Evolutionary conservation across 179 eudicot species (phyloP).

Genomic region (Camellia oleifera): DNA sequence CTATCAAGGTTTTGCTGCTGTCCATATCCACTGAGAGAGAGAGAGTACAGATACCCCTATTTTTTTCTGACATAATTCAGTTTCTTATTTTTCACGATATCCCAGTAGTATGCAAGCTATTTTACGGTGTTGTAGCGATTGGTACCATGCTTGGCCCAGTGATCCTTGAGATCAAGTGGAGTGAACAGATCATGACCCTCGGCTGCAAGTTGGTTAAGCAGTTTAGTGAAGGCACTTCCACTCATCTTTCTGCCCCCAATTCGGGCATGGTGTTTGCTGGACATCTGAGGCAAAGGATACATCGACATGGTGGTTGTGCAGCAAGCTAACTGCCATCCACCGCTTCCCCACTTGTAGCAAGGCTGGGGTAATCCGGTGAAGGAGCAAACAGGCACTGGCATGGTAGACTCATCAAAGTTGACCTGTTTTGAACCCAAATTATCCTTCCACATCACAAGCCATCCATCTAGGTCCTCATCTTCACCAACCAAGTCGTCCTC

Average conservation of each 20-base stretch:
- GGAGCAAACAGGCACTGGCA: slow-evolving; percentile 83
- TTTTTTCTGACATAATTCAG: neutral
- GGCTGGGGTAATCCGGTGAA: slow-evolving; percentile 78
- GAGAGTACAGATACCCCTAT: neutral
- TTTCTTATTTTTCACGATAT: neutral
- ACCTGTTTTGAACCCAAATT: slow-evolving; percentile 68
- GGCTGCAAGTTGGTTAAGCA: slow-evolving; percentile 66
- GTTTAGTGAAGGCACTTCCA: slow-evolving; percentile 69
- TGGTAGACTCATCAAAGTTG: slow-evolving; percentile 65
- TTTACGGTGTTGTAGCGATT: slow-evolving; percentile 64
- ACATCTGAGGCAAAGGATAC: slow-evolving; percentile 69
- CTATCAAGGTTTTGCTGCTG: neutral
- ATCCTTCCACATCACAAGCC: slow-evolving; percentile 39
- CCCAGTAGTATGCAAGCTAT: slow-evolving; percentile 14
- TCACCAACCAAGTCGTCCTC: slow-evolving; percentile 35
- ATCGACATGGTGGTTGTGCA: slow-evolving; percentile 69
- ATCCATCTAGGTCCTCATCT: slow-evolving; percentile 32
- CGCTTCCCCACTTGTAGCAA: slow-evolving; percentile 87
- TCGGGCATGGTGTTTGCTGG: slow-evolving; percentile 72
- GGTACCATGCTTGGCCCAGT: slow-evolving; percentile 84
- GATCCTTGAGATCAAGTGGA: slow-evolving; percentile 71
- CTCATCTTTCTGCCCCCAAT: slow-evolving; percentile 88
- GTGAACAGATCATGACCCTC: slow-evolving; percentile 63
- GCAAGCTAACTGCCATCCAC: slow-evolving; percentile 89
- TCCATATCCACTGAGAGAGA: neutral